Conservation (phyloP, 345 rosid genomes). For the Rhodamnia argentea region DNA sequence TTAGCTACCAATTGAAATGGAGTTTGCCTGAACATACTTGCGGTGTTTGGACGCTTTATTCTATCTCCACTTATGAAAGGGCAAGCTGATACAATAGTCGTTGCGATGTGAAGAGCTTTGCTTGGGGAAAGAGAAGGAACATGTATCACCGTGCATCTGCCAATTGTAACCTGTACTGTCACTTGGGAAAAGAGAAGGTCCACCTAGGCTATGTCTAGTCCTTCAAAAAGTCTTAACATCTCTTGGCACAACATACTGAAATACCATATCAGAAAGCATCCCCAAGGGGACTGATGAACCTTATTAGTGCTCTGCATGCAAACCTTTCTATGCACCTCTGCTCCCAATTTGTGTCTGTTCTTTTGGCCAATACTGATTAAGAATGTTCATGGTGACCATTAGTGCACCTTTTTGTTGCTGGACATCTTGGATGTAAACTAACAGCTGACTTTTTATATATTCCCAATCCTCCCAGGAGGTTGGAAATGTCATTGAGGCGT, state of each 20-base stretch:
- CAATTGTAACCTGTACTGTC: neutral
- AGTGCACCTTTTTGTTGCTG: neutral
- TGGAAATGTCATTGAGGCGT: constrained; percentile 74
- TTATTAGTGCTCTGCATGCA: neutral
- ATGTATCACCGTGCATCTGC: neutral
- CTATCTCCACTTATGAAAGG: too few relatives aligned
- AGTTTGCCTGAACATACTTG: neutral
- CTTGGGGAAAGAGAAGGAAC: too few relatives aligned
- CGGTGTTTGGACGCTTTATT: neutral
- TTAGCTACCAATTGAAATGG: neutral
- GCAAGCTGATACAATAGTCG: too few relatives aligned
- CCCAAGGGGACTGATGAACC: neutral
- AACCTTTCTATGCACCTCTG: neutral
- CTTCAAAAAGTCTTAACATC: neutral
- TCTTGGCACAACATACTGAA: neutral
- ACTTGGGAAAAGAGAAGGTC: neutral
- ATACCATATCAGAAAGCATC: neutral
- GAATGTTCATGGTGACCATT: neutral
- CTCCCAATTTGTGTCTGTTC: neutral
- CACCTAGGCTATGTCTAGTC: neutral
- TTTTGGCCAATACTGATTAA: neutral
- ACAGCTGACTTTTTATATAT: neutral
- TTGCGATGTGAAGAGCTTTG: too few relatives aligned
- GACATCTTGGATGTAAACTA: neutral
- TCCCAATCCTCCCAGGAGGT: constrained; percentile 30